Base-by-base conservation (phyloP, 2,329 filamentous ascomycete species). In the Beauveria rudraprayagi region DNA sequence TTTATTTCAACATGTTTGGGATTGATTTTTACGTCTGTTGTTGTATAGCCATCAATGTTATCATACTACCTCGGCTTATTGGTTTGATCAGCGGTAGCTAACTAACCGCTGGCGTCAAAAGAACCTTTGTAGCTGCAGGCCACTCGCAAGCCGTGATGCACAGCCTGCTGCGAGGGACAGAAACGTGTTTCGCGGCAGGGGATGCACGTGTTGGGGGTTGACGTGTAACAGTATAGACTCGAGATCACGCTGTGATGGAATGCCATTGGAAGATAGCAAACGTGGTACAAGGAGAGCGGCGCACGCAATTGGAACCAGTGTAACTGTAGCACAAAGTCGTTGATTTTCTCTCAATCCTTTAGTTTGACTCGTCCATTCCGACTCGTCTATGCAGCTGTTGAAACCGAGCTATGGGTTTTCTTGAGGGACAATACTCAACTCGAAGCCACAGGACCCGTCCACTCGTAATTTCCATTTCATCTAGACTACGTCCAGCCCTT, bases 401-500 rank as follows among this genome's bases (percentile, higher is more conserved):
- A 6, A 22, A 17, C 16, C 34, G 7, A 24, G 22, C 7, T 14
- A 16, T 47, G 44, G 44, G 22, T 4, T 24, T 22, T 19, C 8
- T 37, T 6, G 44, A 40, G 28, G 10, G 34, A 19, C 5, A 5
- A 17, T 5, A 47, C 14, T 19, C 24, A 16, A 37, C 3, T 9
- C 19, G 28, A 37, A 19, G 14, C 54, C n/a, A 56, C 28, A 24
- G n/a, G 43, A n/a, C 43, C 28, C 34, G 47, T 56, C 43, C 28
- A 28, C 34, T 56, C 4, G 43, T 48, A 56, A 56, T 40, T 48
- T 56, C 43, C 54, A 56, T 56, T 44, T 24, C 54, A 56, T 53
- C 30, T 53, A 14, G 28, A 37, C 46, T 19, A 19, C 34, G 34
- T 14, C 34, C 34, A 37, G 34, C 11, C 34, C 14, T 16, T 37